Conservation (phyloP, 306 rosid species). For the Adenanthera pavonina region DNA sequence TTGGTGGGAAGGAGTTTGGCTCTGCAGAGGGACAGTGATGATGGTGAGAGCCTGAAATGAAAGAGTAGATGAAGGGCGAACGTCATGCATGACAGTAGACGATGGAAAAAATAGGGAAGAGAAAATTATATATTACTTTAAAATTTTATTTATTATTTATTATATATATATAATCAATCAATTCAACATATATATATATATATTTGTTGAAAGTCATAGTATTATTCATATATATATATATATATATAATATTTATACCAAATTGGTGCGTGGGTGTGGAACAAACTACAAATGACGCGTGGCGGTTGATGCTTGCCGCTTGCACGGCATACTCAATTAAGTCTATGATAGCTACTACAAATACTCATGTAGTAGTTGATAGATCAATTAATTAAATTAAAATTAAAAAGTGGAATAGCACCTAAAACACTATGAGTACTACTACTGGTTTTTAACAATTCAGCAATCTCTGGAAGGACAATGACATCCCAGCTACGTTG, state of each 20-base stretch:
- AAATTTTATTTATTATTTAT: too few relatives aligned
- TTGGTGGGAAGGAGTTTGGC: too few relatives aligned
- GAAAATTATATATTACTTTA: too few relatives aligned
- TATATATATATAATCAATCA: too few relatives aligned
- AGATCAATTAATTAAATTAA: not conserved
- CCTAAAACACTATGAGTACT: not conserved
- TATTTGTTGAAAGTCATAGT: too few relatives aligned
- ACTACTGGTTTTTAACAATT: not conserved
- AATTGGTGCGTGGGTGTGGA: not conserved
- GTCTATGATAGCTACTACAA: not conserved
- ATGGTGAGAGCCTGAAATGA: not conserved
- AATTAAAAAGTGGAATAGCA: not conserved
- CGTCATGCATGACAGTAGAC: not conserved
- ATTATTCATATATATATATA: too few relatives aligned
- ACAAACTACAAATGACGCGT: not conserved
- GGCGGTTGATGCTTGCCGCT: not conserved
- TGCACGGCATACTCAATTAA: not conserved
- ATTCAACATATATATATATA: too few relatives aligned
- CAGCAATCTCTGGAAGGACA: constrained; percentile 15
- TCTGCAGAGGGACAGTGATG: too few relatives aligned
- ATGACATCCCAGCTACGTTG: not conserved
- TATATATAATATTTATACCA: not conserved
- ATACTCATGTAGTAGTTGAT: too few relatives aligned
- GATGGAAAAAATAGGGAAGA: not conserved
- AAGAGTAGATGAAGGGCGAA: not conserved